phyloP scores from a whole-genome alignment of 768 basidiomycete genomes.

The Tephrocybe sp. region DNA sequence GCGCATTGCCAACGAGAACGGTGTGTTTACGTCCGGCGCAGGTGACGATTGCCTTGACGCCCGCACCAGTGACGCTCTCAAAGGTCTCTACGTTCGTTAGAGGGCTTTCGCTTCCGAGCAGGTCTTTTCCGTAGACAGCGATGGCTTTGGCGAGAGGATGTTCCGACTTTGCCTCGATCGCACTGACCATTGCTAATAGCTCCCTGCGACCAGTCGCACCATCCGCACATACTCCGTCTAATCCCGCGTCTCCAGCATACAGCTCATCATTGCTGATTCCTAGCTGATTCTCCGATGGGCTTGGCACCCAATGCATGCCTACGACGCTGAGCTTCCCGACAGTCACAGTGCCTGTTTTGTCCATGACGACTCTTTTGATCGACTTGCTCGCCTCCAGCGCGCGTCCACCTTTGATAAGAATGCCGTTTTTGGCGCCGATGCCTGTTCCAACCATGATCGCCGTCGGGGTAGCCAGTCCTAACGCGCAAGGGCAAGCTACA shows the following conservation, averaged over 20 bases:
- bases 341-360: constrained; percentile 98
- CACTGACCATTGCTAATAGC: constrained; percentile 79
- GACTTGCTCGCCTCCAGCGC: constrained; percentile 89
- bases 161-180: constrained; percentile 89
- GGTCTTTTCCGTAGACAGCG: constrained; percentile 74
- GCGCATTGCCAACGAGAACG: constrained; percentile 74
- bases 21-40: constrained; percentile 53
- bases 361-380: constrained; percentile 81
- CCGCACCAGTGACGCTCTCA: constrained; percentile 87
- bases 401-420: constrained; percentile 95
- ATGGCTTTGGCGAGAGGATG: constrained; percentile 96
- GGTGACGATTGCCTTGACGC: constrained; percentile 71
- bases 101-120: constrained; percentile 47
- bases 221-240: constrained; percentile 56
- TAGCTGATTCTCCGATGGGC: constrained; percentile 16
- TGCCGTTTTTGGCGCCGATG: constrained; percentile 94
- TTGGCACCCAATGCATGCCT: constrained; percentile 72
- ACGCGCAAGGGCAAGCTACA: constrained; percentile 96
- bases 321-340: constrained; percentile 89
- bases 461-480: constrained; percentile 94
- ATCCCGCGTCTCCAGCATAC: constrained; percentile 41
- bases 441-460: constrained; percentile 99
- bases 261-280: constrained; percentile 31
- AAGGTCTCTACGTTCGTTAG: constrained; percentile 68
- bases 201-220: constrained; percentile 58